Evolutionary conservation across 495 filamentous ascomycete species (phyloP), one percentile per base, ranked within the genome.

Genomic region (Penicillium pancosmium): DNA sequence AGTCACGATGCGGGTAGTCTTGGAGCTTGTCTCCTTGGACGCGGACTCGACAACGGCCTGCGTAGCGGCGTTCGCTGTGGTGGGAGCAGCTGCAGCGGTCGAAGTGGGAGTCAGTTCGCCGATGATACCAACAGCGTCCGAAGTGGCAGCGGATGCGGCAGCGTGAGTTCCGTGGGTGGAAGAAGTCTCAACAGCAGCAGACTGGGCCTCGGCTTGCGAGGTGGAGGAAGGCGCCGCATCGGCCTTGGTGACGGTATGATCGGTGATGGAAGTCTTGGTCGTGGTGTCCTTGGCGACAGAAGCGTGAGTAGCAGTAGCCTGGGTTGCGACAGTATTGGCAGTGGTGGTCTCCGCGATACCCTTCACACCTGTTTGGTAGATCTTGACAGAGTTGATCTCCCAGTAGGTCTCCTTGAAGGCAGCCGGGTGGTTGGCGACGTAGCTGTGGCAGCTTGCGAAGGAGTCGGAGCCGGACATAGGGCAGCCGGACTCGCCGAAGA

Each of bases 371-470:
- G 63, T 65, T 61, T 86, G 76, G 66, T 82, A 90, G n/a, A 89
- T 80, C 68, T 84, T 78, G 65, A 91, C 74, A 4, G 76, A 87
- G 62, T 90, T 90, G 65, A 93, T 82, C 41, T 84, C 68, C 88
- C 89, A 93, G 73, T 87, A 92, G 3, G 86, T 78, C 16, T 91
- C 70, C 55, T 71, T 62, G 64, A 88, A 91, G 6, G 73, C 80
- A 8, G 62, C 44, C 0, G 89, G 88, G 65, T 89, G 84, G 48
- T 75, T 62, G n/a, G 76, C 79, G n/a, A 93, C 90, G 63, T 82
- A 91, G 13, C 80, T 81, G 54, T 81, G 67, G 65, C 90, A 92
- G 36, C 80, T 84, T 9, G 71, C 31, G 5, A 72, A 73, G n/a
- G 74, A 63, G 55, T 72, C 73, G 1, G 66, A 53, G 56, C 71